Base-by-base conservation (phyloP, 2,329 filamentous ascomycete species). In the Fusarium napiforme region DNA sequence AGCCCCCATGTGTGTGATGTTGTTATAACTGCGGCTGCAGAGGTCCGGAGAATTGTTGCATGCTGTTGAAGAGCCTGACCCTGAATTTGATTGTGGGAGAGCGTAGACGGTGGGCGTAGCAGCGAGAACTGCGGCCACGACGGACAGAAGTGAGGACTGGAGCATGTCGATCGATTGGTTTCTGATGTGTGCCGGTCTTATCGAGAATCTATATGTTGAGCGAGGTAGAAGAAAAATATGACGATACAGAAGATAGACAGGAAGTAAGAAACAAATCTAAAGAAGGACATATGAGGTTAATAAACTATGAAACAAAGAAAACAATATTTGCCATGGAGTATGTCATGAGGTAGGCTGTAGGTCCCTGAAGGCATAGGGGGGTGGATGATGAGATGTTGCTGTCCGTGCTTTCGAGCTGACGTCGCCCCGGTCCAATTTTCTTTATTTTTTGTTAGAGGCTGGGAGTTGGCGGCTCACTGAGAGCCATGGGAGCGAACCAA, bases 21-120 rank as follows among this genome's bases (percentile, higher is more conserved):
- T 90, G 83, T 90, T 91, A 84, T 96, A 96, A 23, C 88, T 83
- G 72, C 89, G 89, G 69, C 83, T 85, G 85, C 94, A 96, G 45
- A 96, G 88, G 47, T 86, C 84, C 1, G 93, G 92, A 2, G 92
- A 94, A 85, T 96, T 96, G 84, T 96, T 96, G 88, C 94, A 96
- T 37, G 91, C 89, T 21, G 77, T 78, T 28, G 78, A 75, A 9
- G 68, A 64, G 26, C 67, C 64, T 9, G 70, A 66, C 32, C 47
- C 67, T 15, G 78, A 67, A 56, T 39, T 70, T 32, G 62, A 65
- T 39, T 80, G 77, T 21, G 77, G 78, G 36, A 77, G 67, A 56
- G 78, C 78, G 36, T 69, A 64, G 65, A 74, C 77, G 21, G 74
- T 66, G 52, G 76, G 64, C 37, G 69, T 66, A 36, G 73, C 74